A percentile compares a stretch with the other conserved stretches of the same genome.
These are phyloP conservation scores for Moesziomyces parantarcticus DNA, from an alignment of 1,284 basidiomycete genomes.

Conservation along the genomic window DNA sequence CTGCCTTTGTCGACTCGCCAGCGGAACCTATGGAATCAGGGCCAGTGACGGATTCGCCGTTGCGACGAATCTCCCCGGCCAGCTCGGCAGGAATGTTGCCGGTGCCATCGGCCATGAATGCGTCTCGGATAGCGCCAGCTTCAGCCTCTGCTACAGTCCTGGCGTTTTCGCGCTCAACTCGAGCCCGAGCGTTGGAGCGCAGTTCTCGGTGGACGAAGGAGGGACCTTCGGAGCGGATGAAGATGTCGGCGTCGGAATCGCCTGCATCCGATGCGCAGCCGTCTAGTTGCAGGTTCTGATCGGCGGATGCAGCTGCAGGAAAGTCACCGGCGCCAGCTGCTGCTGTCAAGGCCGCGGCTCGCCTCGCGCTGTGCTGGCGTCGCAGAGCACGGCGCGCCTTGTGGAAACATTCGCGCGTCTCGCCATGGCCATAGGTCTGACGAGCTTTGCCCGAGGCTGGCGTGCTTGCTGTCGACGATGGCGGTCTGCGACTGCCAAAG, in stretches of 20 bases:
- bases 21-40: constrained; percentile 1
- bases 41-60: constrained; percentile 13
- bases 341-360: constrained; percentile 10
- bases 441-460: constrained; percentile 24
- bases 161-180: constrained; percentile 17
- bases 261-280: constrained; percentile 19
- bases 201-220: constrained; percentile 13
- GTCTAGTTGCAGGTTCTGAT: constrained; percentile 5
- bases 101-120: constrained; percentile 49
- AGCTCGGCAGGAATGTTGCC: constrained; percentile 35
- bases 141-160: constrained; percentile 48
- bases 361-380: constrained; percentile 33
- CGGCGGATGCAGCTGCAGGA: constrained; percentile 1
- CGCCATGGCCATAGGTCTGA: constrained; percentile 29
- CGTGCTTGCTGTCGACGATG: constrained; percentile 18
- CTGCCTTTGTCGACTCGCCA: background rate
- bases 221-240: constrained; percentile 31
- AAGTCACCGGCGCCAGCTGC: background rate
- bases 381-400: constrained; percentile 46
- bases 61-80: constrained; percentile 29
- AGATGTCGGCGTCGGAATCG: constrained; percentile 41
- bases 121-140: constrained; percentile 47
- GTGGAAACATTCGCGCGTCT: constrained; percentile 57
- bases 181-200: constrained; percentile 18
- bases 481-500: constrained; percentile 9